Conservation (phyloP, 225 moss, liverwort and hornwort species). For the Neckera pumila region DNA sequence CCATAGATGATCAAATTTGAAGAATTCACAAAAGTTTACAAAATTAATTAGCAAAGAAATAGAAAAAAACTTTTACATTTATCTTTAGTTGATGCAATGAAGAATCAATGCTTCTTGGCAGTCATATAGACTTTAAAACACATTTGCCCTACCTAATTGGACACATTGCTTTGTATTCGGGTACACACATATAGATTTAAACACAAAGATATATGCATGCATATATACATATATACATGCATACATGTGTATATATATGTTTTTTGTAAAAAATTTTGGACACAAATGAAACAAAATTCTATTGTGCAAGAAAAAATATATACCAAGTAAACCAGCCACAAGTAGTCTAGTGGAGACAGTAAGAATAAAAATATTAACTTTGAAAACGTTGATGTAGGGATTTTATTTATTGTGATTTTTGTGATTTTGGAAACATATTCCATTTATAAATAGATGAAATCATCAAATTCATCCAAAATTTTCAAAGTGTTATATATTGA, state of each 20-base stretch:
- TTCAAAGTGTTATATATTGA: no score
- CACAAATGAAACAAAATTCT: no score
- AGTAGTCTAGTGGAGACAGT: no score
- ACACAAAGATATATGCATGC: no score
- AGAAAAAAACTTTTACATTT: not conserved
- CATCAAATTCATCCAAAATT: no score
- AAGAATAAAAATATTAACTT: no score
- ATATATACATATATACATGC: no score
- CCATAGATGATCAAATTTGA: not conserved
- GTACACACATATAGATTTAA: no score
- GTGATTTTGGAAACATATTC: not conserved
- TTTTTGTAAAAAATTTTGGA: no score
- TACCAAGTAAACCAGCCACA: no score
- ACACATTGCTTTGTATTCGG: rapidly evolving
- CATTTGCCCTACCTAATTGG: not conserved
- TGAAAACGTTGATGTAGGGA: rapidly evolving
- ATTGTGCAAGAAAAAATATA: no score
- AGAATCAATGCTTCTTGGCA: rapidly evolving
- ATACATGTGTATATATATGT: no score
- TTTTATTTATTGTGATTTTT: not conserved
- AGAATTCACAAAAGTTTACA: not conserved
- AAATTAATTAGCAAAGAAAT: not conserved
- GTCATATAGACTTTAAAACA: not conserved
- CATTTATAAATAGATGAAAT: not conserved
- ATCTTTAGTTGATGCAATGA: not conserved